These are phyloP conservation scores for Linaria vulgaris DNA, from an alignment of 257 asterid species.

Conservation along the genomic window DNA sequence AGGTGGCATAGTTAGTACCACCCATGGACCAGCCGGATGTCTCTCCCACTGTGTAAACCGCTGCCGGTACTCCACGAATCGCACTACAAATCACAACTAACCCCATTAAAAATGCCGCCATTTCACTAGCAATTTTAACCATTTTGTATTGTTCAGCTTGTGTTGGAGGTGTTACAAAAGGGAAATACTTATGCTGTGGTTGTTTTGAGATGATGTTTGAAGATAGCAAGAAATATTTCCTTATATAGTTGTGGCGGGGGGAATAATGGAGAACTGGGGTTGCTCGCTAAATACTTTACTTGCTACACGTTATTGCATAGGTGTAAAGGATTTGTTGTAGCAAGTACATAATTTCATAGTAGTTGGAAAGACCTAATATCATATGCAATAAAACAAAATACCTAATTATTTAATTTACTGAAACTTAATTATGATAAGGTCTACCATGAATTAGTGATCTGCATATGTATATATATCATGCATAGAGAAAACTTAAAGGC, in stretches of 20 bases:
- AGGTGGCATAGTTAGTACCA: constrained; percentile 49
- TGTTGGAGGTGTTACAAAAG: too few relatives aligned
- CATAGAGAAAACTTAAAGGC: too few relatives aligned
- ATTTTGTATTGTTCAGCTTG: constrained; percentile 21
- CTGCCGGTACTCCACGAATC: constrained; percentile 33
- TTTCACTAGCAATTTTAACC: constrained; percentile 32
- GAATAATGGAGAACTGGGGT: constrained; percentile 38
- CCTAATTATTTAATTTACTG: too few relatives aligned
- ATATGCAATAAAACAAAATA: too few relatives aligned
- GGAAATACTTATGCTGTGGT: background rate
- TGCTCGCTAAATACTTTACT: constrained; percentile 40
- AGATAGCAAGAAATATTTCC: constrained; percentile 26
- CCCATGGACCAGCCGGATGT: constrained; percentile 70
- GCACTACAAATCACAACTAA: constrained; percentile 30
- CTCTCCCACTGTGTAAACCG: constrained; percentile 69
- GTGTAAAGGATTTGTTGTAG: constrained; percentile 6
- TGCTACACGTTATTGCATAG: constrained; percentile 9
- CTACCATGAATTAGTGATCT: too few relatives aligned
- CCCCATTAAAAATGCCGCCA: constrained; percentile 17
- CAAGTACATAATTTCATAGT: background rate
- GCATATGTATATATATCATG: too few relatives aligned
- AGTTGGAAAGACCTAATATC: too few relatives aligned
- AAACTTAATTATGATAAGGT: too few relatives aligned
- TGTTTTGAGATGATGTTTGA: constrained; percentile 18
- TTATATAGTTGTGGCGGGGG: constrained; percentile 26